phyloP scores from a whole-genome alignment of 345 rosid species.

The Corchorus capsularis region DNA sequence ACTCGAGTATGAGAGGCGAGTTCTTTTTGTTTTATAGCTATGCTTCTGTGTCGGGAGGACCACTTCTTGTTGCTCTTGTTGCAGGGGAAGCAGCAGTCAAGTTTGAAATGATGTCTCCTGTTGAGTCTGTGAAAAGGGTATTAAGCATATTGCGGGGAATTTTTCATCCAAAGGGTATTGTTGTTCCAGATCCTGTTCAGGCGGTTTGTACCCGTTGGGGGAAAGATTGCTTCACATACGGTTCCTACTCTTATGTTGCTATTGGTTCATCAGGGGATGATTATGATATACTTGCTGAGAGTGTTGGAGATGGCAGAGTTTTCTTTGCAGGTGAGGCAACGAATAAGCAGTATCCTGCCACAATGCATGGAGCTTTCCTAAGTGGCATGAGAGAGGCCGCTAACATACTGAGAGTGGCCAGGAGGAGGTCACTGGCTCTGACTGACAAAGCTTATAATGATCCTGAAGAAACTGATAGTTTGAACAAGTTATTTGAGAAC shows the following conservation, averaged over 20 bases:
- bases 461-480: slow-evolving; percentile 27
- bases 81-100: slow-evolving; percentile 86
- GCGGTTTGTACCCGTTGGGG: slow-evolving; percentile 96
- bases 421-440: slow-evolving; percentile 48
- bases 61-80: slow-evolving; percentile 90
- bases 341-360: slow-evolving; percentile 91
- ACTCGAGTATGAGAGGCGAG: slow-evolving; percentile 76
- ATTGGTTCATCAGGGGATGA: slow-evolving; percentile 98
- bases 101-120: slow-evolving; percentile 85
- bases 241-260: slow-evolving; percentile 89
- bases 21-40: slow-evolving; percentile 94
- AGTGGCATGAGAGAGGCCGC: slow-evolving; percentile 99
- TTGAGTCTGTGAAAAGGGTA: slow-evolving; percentile 78
- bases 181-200: slow-evolving; percentile 94
- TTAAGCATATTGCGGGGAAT: slow-evolving; percentile 75
- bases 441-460: slow-evolving; percentile 33
- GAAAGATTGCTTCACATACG: slow-evolving; percentile 74
- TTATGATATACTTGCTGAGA: slow-evolving; percentile 88
- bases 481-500: slow-evolving; percentile 48
- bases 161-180: slow-evolving; percentile 86
- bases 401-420: slow-evolving; percentile 71
- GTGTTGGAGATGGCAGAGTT: slow-evolving; percentile 89
- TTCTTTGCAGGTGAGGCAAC: slow-evolving; percentile 99
- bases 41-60: slow-evolving; percentile 86
- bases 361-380: slow-evolving; percentile 97